These are phyloP conservation scores for Pontederia crassipes DNA, from an alignment of 176 grass and related monocot genomes.

Conservation along the genomic window DNA sequence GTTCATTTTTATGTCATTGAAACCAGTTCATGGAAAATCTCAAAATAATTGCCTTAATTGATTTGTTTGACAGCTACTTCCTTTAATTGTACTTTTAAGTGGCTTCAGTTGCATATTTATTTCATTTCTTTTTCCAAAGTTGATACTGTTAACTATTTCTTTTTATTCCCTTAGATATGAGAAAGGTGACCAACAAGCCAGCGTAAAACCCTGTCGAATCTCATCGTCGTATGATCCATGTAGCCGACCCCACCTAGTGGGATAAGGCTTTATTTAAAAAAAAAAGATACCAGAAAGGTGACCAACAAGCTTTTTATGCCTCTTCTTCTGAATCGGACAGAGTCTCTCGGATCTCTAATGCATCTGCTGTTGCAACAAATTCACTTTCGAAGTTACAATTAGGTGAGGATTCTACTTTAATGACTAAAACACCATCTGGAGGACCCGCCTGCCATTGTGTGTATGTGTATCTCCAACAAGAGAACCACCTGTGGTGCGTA, in stretches of 20 bases:
- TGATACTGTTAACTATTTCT: background rate
- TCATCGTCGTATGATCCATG: no score
- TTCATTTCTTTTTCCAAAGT: background rate
- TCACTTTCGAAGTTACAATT: constrained; percentile 69
- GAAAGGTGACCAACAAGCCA: constrained; percentile 18
- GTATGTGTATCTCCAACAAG: constrained; percentile 78
- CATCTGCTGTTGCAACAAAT: constrained; percentile 25
- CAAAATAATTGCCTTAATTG: no score
- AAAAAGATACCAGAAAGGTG: no score
- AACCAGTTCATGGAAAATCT: no score
- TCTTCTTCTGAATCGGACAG: no score
- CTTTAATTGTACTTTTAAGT: no score
- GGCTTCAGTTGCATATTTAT: background rate
- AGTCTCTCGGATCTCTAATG: background rate
- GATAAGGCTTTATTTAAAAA: no score
- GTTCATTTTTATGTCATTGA: no score
- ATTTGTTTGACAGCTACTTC: no score
- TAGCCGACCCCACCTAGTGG: no score
- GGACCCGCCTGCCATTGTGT: constrained; percentile 74
- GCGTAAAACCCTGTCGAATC: no score
- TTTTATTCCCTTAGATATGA: constrained; percentile 31
- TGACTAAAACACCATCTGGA: constrained; percentile 14
- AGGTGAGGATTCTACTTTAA: constrained; percentile 31
- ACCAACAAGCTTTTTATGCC: constrained; percentile 11
- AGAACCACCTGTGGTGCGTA: constrained; percentile 49